Percentiles rank a stretch among this genome's conserved stretches.
These are phyloP conservation scores for Aspergillus olivimuriae DNA, from an alignment of 495 filamentous ascomycete genomes.

Conservation along the genomic window DNA sequence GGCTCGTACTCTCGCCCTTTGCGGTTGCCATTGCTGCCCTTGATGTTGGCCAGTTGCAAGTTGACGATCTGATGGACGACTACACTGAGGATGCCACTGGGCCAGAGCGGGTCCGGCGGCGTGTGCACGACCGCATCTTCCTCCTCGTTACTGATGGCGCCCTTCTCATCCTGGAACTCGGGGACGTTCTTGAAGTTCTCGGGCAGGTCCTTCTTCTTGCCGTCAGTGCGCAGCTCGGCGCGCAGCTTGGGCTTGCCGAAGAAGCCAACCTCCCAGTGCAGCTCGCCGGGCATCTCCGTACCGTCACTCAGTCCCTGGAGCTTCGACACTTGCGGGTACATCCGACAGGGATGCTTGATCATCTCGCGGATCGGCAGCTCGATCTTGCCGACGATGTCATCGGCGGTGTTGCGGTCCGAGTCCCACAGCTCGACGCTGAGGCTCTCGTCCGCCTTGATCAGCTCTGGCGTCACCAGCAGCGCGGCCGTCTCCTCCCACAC, in stretches of 20 bases:
- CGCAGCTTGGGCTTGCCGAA: conserved; percentile 86
- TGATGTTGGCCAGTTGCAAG: conserved; percentile 77
- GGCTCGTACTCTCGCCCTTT: conserved; percentile 83
- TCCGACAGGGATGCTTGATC: conserved; percentile 85
- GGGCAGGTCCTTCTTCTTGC: conserved; percentile 72
- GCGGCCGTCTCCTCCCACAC: conserved; percentile 90
- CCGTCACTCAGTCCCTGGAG: conserved; percentile 73
- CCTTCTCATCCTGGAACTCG: conserved; percentile 84
- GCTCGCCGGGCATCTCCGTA: conserved; percentile 83
- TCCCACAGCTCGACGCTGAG: conserved; percentile 95
- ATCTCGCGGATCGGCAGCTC: conserved; percentile 90
- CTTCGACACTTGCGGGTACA: conserved; percentile 87
- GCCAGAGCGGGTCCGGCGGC: conserved; percentile 90
- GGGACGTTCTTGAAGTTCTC: conserved; percentile 62
- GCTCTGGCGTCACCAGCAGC: conserved; percentile 73
- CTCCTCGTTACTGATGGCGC: conserved; percentile 61
- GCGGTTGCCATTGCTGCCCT: conserved; percentile 50
- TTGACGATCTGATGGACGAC: conserved; percentile 94
- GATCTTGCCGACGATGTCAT: conserved; percentile 91
- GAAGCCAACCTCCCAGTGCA: conserved; percentile 94
- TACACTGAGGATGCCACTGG: conserved; percentile 74
- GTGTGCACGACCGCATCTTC: conserved; percentile 86
- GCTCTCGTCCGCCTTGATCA: conserved; percentile 89
- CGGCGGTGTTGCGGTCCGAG: conserved; percentile 78
- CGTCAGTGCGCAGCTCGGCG: conserved; percentile 74